Base-by-base conservation (phyloP, 2,329 filamentous ascomycete species). In the Ceratocystis colombiana region DNA sequence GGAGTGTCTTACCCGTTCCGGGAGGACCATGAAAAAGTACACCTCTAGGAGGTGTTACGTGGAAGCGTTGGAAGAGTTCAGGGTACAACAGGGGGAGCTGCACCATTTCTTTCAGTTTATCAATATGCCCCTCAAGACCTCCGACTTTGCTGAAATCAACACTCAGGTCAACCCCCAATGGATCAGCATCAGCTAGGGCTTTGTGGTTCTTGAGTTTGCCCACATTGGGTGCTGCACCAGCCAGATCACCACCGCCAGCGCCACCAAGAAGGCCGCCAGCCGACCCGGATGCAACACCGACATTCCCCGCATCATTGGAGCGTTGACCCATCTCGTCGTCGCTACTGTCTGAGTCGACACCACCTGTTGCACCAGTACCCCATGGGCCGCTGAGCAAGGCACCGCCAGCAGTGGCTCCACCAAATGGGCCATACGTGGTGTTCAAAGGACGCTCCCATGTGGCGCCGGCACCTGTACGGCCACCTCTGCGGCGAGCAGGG, bases 71-170 rank as follows among this genome's bases (percentile, higher is more conserved):
- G 75, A 97, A 99, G 53, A 97, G 85, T 75, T 99, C 94, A 0
- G 94, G 94, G 72, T 99, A 99, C 5, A 97, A 82, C 22, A 99
- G 79, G 1, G 94, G 94, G 68, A 99, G 82, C 70, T 93, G 89
- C 20, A 99, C 93, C 94, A 99, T 99, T 77, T 99, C 94, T 76
- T 99, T 97, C 69, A 99, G 81, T 75, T 96, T 90, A 73, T 96
- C 91, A 73, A 99, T 96, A 73, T 97, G 93, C 45, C 90, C 88
- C 73, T 96, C 87, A 57, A 99, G 78, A 50, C 94, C 94, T 72
- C 94, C 94, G 66, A 99, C 92, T 70, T 92, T 90, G 74, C 89
- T 93, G 74, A 99, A 96, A 73, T 92, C 92, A 69, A 99, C 90
- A 72, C 85, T 93, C 73, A 93, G 79, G 73, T 97, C 92, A 44